phyloP scores from a whole-genome alignment of 495 filamentous ascomycete genomes.

The Penicillium cataractarum region DNA sequence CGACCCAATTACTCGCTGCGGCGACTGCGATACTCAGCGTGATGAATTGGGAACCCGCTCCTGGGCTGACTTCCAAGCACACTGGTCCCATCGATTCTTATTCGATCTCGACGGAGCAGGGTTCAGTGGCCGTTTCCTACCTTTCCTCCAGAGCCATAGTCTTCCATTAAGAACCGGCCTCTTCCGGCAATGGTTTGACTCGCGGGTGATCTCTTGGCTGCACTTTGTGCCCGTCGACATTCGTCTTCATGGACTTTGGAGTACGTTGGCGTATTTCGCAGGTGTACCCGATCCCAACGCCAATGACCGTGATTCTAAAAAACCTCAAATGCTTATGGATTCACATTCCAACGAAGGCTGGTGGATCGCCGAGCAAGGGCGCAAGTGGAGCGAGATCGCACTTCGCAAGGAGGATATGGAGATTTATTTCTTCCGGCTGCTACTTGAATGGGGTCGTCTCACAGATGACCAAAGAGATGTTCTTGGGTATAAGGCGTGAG shows the following conservation, averaged over 20 bases:
- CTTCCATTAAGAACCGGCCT: slow-evolving; percentile 66
- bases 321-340: slow-evolving; percentile 28
- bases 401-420: slow-evolving; percentile 81
- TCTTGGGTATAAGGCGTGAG: slow-evolving; percentile 49
- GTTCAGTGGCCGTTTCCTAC: slow-evolving; percentile 64
- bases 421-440: slow-evolving; percentile 76
- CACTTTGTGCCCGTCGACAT: slow-evolving; percentile 80
- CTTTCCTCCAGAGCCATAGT: slow-evolving; percentile 62
- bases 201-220: slow-evolving; percentile 69
- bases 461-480: slow-evolving; percentile 64
- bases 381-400: slow-evolving; percentile 65
- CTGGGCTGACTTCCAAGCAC: slow-evolving; percentile 56
- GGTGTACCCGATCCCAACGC: slow-evolving; percentile 32
- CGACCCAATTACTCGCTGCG: slow-evolving; percentile 57
- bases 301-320: slow-evolving; percentile 5
- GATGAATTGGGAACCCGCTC: slow-evolving; percentile 52
- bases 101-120: slow-evolving; percentile 73
- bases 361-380: slow-evolving; percentile 69
- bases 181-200: slow-evolving; percentile 77
- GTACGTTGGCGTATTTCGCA: slow-evolving; percentile 66
- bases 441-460: slow-evolving; percentile 75
- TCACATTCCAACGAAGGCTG: slow-evolving; percentile 53
- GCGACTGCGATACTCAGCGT: slow-evolving; percentile 55
- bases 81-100: slow-evolving; percentile 66
- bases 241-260: slow-evolving; percentile 65